phyloP scores from a whole-genome alignment of 805 yeast species.

The Spathaspora gorwiae region DNA sequence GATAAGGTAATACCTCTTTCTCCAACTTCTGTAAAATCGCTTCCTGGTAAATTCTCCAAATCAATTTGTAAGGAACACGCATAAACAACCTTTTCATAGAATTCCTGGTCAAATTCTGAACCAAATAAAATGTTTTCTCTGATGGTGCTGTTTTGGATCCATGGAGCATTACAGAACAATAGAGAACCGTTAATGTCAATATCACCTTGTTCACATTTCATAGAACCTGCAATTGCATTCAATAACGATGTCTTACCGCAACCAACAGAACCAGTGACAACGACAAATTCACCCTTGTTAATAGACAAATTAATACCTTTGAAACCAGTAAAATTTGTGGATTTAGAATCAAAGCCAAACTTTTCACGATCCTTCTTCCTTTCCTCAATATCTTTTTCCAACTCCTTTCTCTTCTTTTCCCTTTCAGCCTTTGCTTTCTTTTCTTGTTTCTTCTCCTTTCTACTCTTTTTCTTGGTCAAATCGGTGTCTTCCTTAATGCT shows the following conservation, averaged over 20 bases:
- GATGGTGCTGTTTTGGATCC: conserved; percentile 82
- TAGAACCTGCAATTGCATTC: conserved; percentile 66
- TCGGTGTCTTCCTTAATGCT: conserved; percentile 10
- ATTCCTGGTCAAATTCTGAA: conserved; percentile 41
- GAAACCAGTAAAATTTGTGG: conserved; percentile 38
- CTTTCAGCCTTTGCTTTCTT: conserved; percentile 7
- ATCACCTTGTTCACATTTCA: conserved; percentile 52
- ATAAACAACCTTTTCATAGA: conserved; percentile 50
- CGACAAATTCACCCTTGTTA: conserved; percentile 63
- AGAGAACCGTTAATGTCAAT: conserved; percentile 51
- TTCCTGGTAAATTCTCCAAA: conserved; percentile 62
- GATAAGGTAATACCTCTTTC: conserved; percentile 81
- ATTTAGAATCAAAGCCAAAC: conserved; percentile 1
- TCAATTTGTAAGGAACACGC: conserved; percentile 69
- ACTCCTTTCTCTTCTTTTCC: conserved; percentile 3
- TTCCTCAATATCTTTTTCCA: conserved; percentile 3
- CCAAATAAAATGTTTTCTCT: conserved; percentile 75
- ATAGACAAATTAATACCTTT: conserved; percentile 48
- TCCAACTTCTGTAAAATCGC: conserved; percentile 77
- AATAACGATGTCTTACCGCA: conserved; percentile 76
- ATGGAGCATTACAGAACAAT: conserved; percentile 61
- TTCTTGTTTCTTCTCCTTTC: conserved; percentile 19
- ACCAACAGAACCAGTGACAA: conserved; percentile 78
- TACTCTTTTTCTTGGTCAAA: conserved; percentile 5
- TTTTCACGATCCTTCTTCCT: conserved; percentile 2